Percentiles rank a stretch among this genome's conserved stretches.
Conservation (phyloP, 1,284 basidiomycete genomes). For the Irpex lacteus region DNA sequence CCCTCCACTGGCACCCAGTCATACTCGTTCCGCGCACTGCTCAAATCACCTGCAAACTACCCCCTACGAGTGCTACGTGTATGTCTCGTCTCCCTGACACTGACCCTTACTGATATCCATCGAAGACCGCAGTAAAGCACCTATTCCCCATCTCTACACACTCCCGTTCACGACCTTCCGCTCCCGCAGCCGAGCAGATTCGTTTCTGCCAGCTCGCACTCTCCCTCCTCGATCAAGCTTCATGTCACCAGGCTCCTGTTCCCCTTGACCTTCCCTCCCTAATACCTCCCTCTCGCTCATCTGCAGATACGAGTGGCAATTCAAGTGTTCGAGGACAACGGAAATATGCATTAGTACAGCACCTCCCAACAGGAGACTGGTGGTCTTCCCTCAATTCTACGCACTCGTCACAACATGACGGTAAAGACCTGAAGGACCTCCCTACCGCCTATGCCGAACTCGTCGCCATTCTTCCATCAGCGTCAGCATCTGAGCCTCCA, state of each 20-base stretch:
- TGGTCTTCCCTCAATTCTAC: constrained; percentile 73
- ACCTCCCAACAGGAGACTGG: constrained; percentile 68
- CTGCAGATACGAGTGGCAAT: constrained; percentile 26
- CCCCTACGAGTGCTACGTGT: constrained; percentile 51
- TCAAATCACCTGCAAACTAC: constrained; percentile 51
- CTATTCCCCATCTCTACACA: constrained; percentile 66
- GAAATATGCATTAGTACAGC: constrained; percentile 75
- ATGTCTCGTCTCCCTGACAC: constrained; percentile 25
- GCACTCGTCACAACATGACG: constrained; percentile 30
- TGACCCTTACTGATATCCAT: constrained; percentile 5
- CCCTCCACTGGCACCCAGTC: constrained; percentile 29
- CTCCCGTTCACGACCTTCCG: constrained; percentile 56
- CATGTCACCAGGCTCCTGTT: constrained; percentile 43
- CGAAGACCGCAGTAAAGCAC: constrained; percentile 59
- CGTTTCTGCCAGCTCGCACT: constrained; percentile 71
- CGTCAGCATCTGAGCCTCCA: constrained; percentile 37
- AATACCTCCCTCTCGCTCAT: constrained; percentile 32
- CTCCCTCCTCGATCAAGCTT: constrained; percentile 68
- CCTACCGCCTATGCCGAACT: constrained; percentile 69
- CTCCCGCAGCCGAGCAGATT: constrained; percentile 63
- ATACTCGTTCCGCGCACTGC: constrained; percentile 61
- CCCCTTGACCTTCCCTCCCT: constrained; percentile 45
- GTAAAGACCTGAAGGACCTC: constrained; percentile 45
- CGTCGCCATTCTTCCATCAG: constrained; percentile 65
- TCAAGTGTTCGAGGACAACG: constrained; percentile 26